These are phyloP conservation scores for Penicillium sp. DNA, from an alignment of 2,329 filamentous ascomycete genomes.

Conservation along the genomic window DNA sequence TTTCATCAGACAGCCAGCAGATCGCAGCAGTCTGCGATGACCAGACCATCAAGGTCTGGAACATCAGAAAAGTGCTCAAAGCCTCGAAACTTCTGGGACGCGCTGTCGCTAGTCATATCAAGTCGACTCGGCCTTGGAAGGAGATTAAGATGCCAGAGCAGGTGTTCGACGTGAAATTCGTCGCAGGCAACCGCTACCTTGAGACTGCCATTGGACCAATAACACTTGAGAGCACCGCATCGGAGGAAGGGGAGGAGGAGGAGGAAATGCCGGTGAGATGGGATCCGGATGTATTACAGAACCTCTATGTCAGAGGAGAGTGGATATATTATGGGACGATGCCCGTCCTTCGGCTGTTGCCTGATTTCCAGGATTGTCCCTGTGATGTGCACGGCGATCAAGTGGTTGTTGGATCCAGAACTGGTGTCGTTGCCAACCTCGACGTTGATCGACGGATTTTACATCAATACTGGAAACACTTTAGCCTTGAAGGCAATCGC, in stretches of 20 bases:
- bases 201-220: not conserved
- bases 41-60: not conserved
- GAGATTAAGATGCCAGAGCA: not conserved
- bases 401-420: slow-evolving; percentile 6
- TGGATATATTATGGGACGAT: slow-evolving; percentile 6
- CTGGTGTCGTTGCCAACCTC: slow-evolving; percentile 2
- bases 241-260: too few species aligned
- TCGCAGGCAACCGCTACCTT: not conserved
- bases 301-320: not conserved
- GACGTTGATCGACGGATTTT: not conserved
- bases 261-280: not conserved
- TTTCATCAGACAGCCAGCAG: too few species aligned
- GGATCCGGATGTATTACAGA: not conserved
- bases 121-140: not conserved
- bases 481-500: too few species aligned
- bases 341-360: slow-evolving; percentile 3
- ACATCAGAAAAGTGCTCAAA: not conserved
- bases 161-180: not conserved
- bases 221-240: not conserved
- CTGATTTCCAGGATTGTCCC: not conserved
- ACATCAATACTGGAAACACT: not conserved
- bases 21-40: too few species aligned
- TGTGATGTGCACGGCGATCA: not conserved
- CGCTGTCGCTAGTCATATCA: slow-evolving; percentile 1
- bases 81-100: not conserved